Conservation (phyloP, 208 protist species). For the Trypanosoma scelopori region DNA sequence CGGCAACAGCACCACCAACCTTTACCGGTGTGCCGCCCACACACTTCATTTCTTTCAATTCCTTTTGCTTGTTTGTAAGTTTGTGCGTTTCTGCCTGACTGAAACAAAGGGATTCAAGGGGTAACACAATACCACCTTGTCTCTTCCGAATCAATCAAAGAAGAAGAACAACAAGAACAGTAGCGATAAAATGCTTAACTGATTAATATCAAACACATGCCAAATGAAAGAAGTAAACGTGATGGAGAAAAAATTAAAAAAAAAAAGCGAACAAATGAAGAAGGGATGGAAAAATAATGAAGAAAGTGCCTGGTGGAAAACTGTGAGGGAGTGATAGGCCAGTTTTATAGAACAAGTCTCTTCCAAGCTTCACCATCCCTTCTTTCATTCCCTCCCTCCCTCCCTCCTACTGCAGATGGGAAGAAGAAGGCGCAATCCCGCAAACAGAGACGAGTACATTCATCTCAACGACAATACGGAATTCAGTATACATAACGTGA, state of each 20-base stretch:
- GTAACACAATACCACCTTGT: not conserved
- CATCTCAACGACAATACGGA: too few species aligned
- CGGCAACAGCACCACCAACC: not conserved
- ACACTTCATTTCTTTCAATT: constrained; percentile 13
- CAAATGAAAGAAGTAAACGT: constrained; percentile 3
- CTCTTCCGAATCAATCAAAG: not conserved
- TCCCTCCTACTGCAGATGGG: too few species aligned
- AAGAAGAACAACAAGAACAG: constrained; percentile 8
- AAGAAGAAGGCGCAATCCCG: too few species aligned
- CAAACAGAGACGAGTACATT: too few species aligned
- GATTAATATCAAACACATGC: too few species aligned
- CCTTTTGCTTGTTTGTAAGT: constrained; percentile 18
- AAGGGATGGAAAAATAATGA: constrained; percentile 14
- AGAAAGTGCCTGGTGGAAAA: not conserved
- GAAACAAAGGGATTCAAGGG: constrained; percentile 18
- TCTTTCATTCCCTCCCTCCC: too few species aligned
- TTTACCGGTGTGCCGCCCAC: not conserved
- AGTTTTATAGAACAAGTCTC: too few species aligned
- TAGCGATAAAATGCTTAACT: too few species aligned
- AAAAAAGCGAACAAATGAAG: not conserved
- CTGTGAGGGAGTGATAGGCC: not conserved
- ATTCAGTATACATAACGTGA: too few species aligned
- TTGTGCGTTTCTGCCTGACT: not conserved
- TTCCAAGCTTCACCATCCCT: too few species aligned
- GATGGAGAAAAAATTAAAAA: constrained; percentile 18